Conservation (phyloP, 177 flowering plant genomes). For the Vitis hybrid region DNA sequence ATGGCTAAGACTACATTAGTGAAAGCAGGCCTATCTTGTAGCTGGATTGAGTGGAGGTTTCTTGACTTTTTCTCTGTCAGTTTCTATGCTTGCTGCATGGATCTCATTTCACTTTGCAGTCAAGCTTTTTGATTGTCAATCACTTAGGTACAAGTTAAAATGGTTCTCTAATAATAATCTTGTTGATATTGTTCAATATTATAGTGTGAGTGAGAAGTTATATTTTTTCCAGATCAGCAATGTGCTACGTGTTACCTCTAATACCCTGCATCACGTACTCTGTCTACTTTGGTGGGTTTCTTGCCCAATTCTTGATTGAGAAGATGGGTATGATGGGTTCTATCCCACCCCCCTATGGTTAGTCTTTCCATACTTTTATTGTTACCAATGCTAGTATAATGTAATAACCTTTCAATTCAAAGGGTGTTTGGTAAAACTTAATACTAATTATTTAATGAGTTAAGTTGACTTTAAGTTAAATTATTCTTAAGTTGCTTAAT, state of each 20-base stretch:
- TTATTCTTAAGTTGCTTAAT: too few relatives aligned
- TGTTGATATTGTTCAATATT: neutral
- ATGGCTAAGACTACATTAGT: slow-evolving; percentile 16
- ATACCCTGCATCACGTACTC: slow-evolving; percentile 65
- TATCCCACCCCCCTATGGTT: slow-evolving; percentile 89
- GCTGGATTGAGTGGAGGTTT: slow-evolving; percentile 94
- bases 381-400: neutral
- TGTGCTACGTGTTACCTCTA: slow-evolving; percentile 58
- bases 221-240: slow-evolving; percentile 61
- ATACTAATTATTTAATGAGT: neutral
- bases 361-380: slow-evolving; percentile 31
- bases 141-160: slow-evolving; percentile 53
- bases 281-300: slow-evolving; percentile 85
- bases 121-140: slow-evolving; percentile 44
- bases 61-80: slow-evolving; percentile 56
- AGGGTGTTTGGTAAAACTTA: neutral
- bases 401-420: neutral
- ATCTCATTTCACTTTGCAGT: slow-evolving; percentile 37
- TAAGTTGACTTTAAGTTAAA: too few relatives aligned
- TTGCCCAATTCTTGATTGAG: slow-evolving; percentile 80
- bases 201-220: slow-evolving; percentile 3
- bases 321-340: slow-evolving; percentile 99
- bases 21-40: slow-evolving; percentile 66
- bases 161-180: slow-evolving; percentile 7
- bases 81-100: slow-evolving; percentile 78